Percentiles rank a stretch among this genome's conserved stretches.
Evolutionary conservation across 768 basidiomycete species (phyloP).

Genomic region (Suillus bovinus): DNA sequence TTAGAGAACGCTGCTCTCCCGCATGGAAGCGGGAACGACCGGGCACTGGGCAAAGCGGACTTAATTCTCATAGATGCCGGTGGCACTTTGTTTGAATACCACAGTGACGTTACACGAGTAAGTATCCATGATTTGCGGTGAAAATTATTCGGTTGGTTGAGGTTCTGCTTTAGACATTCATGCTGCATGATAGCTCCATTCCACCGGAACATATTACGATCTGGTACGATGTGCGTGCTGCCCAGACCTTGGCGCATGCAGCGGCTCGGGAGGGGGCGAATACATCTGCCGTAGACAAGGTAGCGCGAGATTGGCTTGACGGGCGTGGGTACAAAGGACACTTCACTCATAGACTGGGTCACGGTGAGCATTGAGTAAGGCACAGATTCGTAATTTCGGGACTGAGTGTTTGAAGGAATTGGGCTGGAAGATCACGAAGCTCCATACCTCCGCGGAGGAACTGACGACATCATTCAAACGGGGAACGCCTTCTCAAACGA

Average conservation of each 20-base stretch:
- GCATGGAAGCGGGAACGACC: constrained; percentile 78
- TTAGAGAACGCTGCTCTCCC: constrained; percentile 85
- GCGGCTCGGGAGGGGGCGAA: constrained; percentile 48
- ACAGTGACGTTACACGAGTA: constrained; percentile 79
- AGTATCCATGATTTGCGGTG: constrained; percentile 21
- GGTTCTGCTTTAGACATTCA: constrained; percentile 54
- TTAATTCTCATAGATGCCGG: constrained; percentile 77
- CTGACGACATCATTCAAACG: constrained; percentile 49
- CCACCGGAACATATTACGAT: constrained; percentile 50
- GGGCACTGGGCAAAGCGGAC: constrained; percentile 53
- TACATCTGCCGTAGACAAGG: constrained; percentile 59
- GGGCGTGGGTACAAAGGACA: constrained; percentile 47
- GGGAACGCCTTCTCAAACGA: constrained; percentile 85
- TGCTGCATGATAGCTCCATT: constrained; percentile 57
- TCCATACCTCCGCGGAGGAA: constrained; percentile 78
- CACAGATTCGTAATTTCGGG: constrained; percentile 3
- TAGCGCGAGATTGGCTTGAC: constrained; percentile 55
- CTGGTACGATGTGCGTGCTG: constrained; percentile 66
- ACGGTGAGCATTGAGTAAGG: constrained; percentile 46
- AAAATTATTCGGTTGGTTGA: constrained; percentile 3
- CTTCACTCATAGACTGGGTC: constrained; percentile 83
- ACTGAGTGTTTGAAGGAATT: constrained; percentile 54
- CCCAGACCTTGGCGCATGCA: constrained; percentile 57
- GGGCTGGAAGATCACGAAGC: constrained; percentile 82
- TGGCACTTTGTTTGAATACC: constrained; percentile 71